phyloP scores from a whole-genome alignment of 2,329 filamentous ascomycete genomes.

The Talaromyces amestolkiae region DNA sequence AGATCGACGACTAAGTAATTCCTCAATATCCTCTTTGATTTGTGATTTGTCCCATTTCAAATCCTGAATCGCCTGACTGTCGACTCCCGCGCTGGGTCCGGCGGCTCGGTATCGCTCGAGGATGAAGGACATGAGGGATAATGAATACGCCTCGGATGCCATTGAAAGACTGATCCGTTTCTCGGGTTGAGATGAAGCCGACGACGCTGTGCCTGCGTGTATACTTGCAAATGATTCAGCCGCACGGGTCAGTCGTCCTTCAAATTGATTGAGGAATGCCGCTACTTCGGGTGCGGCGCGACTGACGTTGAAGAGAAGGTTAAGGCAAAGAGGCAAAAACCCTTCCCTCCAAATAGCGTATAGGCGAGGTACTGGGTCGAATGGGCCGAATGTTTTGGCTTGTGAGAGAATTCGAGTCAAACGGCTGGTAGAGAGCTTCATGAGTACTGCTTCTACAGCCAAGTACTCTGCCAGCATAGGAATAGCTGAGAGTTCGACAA shows the following conservation, averaged over 20 bases:
- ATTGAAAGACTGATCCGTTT: slow-evolving; percentile 69
- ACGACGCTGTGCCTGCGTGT: slow-evolving; percentile 48
- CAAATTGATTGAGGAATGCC: slow-evolving; percentile 86
- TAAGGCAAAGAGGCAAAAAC: slow-evolving; percentile 82
- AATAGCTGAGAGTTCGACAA: slow-evolving; percentile 81
- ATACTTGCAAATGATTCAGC: slow-evolving; percentile 64
- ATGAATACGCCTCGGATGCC: slow-evolving; percentile 73
- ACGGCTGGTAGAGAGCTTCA: slow-evolving; percentile 74
- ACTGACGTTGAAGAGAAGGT: slow-evolving; percentile 79
- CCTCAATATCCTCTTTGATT: slow-evolving; percentile 79
- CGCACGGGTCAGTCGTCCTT: slow-evolving; percentile 70
- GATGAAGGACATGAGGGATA: slow-evolving; percentile 72
- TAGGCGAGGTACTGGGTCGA: slow-evolving; percentile 71
- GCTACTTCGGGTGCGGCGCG: slow-evolving; percentile 78
- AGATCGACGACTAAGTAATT: slow-evolving; percentile 69
- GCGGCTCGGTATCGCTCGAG: slow-evolving; percentile 63
- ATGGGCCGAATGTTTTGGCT: slow-evolving; percentile 68
- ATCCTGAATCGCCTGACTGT: slow-evolving; percentile 62
- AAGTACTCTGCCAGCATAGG: slow-evolving; percentile 82
- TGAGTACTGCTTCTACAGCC: slow-evolving; percentile 79
- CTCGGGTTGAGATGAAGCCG: slow-evolving; percentile 43
- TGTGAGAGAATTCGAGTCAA: slow-evolving; percentile 73
- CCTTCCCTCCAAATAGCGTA: slow-evolving; percentile 90
- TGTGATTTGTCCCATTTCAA: slow-evolving; percentile 71
- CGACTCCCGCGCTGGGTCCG: slow-evolving; percentile 61